Evolutionary conservation across 257 asterid species (phyloP).

Genomic region (Buddleja alternifolia): DNA sequence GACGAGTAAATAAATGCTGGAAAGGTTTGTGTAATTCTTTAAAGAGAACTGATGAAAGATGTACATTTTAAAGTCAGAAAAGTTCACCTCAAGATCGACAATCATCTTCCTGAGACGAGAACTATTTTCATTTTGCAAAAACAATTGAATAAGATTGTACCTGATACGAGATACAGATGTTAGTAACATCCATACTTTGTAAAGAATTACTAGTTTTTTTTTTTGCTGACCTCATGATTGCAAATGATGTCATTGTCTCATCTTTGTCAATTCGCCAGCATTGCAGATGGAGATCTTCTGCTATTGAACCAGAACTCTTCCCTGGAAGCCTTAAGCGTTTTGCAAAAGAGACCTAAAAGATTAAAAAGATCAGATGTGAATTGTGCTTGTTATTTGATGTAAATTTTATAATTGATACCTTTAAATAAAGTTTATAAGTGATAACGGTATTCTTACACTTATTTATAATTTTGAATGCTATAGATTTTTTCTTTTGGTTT

Average conservation of each 20-base stretch:
- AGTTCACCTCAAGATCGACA: conserved; percentile 86
- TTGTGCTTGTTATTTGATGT: conserved; percentile 7
- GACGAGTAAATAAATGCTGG: conserved; percentile 22
- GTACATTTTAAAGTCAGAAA: conserved; percentile 11
- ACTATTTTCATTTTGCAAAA: conserved; percentile 72
- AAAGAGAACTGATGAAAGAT: conserved; percentile 20
- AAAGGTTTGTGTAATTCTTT: conserved; percentile 2
- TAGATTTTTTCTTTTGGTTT: conserved; percentile 22
- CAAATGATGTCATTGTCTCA: conserved; percentile 73
- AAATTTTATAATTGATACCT: no score
- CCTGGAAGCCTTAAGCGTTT: conserved; percentile 82
- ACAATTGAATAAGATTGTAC: conserved; percentile 88
- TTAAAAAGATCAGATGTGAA: conserved; percentile 26
- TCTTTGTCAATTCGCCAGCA: conserved; percentile 92
- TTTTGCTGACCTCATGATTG: conserved; percentile 84
- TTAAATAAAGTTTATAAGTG: not conserved
- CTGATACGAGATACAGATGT: conserved; percentile 42
- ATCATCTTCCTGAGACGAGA: conserved; percentile 77
- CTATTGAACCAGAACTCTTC: conserved; percentile 45
- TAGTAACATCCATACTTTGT: conserved; percentile 1
- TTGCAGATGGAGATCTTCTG: conserved; percentile 56
- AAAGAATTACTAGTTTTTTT: conserved; percentile 16
- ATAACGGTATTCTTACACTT: not conserved
- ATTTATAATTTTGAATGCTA: conserved; percentile 23
- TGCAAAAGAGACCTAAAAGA: conserved; percentile 73